These are phyloP conservation scores for Boletellus deceptivus DNA, from an alignment of 1,284 basidiomycete genomes.

Conservation along the genomic window DNA sequence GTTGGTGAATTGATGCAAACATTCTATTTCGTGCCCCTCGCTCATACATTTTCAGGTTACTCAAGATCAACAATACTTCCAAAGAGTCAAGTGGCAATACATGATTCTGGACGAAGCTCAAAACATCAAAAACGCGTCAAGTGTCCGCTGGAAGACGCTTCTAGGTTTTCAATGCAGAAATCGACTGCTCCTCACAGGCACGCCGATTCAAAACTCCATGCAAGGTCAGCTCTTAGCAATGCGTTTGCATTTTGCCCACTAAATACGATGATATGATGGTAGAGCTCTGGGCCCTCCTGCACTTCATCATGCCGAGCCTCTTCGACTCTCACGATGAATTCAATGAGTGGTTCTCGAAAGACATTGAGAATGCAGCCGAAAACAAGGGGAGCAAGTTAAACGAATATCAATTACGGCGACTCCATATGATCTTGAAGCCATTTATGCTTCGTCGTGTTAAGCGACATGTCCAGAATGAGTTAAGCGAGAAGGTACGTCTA, in stretches of 20 bases:
- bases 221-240: constrained; percentile 64
- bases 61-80: constrained; percentile 98
- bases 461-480: constrained; percentile 98
- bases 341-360: constrained; percentile 99
- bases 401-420: constrained; percentile 90
- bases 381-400: constrained; percentile 91
- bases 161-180: constrained; percentile 97
- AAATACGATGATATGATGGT: constrained; percentile 31
- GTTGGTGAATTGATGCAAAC: constrained; percentile 54
- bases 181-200: constrained; percentile 92
- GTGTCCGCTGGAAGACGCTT: constrained; percentile 96
- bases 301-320: constrained; percentile 99
- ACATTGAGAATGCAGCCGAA: constrained; percentile 94
- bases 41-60: constrained; percentile 63
- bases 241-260: constrained; percentile 5
- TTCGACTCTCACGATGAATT: constrained; percentile 99
- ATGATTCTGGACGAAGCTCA: constrained; percentile 99
- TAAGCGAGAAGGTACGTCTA: constrained; percentile 89
- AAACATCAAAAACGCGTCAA: constrained; percentile 99
- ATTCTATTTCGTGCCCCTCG: not conserved
- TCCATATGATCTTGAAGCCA: constrained; percentile 99
- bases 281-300: constrained; percentile 99
- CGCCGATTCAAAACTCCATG: constrained; percentile 99
- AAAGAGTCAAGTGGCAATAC: constrained; percentile 98
- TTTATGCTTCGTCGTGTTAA: constrained; percentile 99